Evolutionary conservation across 1,139 yeast genomes (phyloP).

Genomic region (Arxiozyma telluris): DNA sequence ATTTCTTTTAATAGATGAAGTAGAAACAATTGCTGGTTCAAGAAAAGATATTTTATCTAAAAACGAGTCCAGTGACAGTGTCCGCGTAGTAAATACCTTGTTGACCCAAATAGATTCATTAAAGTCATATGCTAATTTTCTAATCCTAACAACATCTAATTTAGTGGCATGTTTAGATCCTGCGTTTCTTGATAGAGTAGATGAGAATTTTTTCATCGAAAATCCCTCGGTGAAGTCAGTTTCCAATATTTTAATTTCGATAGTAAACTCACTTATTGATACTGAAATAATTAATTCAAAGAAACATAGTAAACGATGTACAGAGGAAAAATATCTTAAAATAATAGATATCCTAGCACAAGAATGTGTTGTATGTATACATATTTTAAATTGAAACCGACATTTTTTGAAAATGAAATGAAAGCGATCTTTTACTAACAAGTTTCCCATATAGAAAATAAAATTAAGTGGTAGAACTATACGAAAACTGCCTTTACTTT

Average conservation of each 20-base stretch:
- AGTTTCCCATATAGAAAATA: conserved; percentile 1
- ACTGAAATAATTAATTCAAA: conserved; percentile 11
- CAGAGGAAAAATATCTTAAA: conserved; percentile 9
- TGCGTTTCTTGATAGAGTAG: conserved; percentile 35
- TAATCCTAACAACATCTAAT: conserved; percentile 34
- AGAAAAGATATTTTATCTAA: conserved; percentile 29
- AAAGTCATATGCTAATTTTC: conserved; percentile 28
- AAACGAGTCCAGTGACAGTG: conserved; percentile 34
- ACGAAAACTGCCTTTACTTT: conserved; percentile 23
- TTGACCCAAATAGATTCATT: conserved; percentile 33
- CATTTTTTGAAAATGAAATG: neutral
- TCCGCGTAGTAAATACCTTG: conserved; percentile 35
- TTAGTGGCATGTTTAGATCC: conserved; percentile 29
- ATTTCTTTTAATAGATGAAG: conserved; percentile 34
- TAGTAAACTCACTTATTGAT: conserved; percentile 18
- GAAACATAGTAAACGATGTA: neutral
- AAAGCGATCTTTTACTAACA: conserved; percentile 14
- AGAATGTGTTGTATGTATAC: conserved; percentile 23
- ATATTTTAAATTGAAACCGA: neutral
- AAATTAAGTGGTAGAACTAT: conserved; percentile 26
- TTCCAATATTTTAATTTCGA: conserved; percentile 20
- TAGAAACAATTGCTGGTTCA: conserved; percentile 36
- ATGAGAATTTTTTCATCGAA: conserved; percentile 27
- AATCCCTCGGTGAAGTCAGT: conserved; percentile 27
- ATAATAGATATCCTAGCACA: conserved; percentile 14